phyloP scores from a whole-genome alignment of 768 basidiomycete species.

The Macrolepiota fuliginosa region DNA sequence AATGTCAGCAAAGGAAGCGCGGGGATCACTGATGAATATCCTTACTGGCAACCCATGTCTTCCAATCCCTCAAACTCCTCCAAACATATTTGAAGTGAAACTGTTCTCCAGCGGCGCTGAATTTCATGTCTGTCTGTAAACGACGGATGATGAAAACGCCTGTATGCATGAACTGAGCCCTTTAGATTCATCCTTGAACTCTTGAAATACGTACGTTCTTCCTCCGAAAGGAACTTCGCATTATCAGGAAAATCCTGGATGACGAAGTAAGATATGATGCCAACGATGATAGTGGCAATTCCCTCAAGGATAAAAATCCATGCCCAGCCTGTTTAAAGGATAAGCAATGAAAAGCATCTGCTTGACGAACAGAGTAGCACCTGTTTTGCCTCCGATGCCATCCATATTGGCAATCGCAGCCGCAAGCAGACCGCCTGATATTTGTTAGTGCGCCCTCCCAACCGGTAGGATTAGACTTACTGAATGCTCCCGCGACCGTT shows the following conservation, averaged over 20 bases:
- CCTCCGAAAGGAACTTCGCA: conserved; percentile 64
- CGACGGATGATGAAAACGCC: conserved; percentile 64
- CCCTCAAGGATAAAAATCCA: conserved; percentile 81
- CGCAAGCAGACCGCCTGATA: conserved; percentile 58
- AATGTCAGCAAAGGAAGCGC: neutral
- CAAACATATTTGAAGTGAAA: conserved; percentile 55
- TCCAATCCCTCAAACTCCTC: conserved; percentile 67
- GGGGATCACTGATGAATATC: conserved; percentile 6
- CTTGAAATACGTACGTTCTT: conserved; percentile 45
- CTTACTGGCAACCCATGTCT: conserved; percentile 70
- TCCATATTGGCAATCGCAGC: conserved; percentile 71
- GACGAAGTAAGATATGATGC: conserved; percentile 64
- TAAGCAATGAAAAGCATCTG: neutral
- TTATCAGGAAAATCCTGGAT: conserved; percentile 79
- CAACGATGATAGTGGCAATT: conserved; percentile 59
- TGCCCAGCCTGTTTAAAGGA: conserved; percentile 41
- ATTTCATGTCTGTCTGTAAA: conserved; percentile 61
- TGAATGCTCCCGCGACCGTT: conserved; percentile 75
- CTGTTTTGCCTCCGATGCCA: conserved; percentile 59
- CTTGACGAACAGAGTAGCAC: conserved; percentile 40
- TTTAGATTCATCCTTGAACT: neutral
- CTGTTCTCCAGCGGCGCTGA: conserved; percentile 60
- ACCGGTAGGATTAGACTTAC: conserved; percentile 29
- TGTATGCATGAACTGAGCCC: conserved; percentile 19
- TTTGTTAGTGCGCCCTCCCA: neutral